Base-by-base conservation (phyloP, 2,329 filamentous ascomycete genomes). In the Falciphora oryzae region DNA sequence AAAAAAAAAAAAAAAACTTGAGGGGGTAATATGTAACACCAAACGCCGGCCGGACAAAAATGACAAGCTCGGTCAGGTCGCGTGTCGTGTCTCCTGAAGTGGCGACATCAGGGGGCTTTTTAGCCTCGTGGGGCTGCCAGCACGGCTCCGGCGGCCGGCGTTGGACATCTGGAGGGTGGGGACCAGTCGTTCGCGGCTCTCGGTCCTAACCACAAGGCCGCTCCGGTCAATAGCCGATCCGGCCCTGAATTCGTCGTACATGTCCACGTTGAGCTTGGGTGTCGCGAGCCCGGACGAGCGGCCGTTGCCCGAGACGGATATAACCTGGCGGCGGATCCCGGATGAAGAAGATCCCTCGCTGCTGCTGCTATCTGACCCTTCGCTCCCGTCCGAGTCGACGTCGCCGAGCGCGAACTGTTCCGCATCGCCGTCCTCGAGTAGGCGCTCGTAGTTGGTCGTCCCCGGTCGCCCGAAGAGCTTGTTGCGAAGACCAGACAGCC, bases 121-220 rank as follows among this genome's bases (percentile, higher is more conserved):
- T 67, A 82, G 69, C 69, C 85, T 78, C 13, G 85, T 87, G 11
- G 84, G 85, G 70, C 85, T 87, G 27, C 77, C 80, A 22, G 82
- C 79, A 65, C 84, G 78, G 74, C 84, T 86, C 73, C 84, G 79
- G 74, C 85, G 75, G 29, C 85, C 85, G 1, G 83, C 83, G 62
- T 79, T 83, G 66, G 85, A 73, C 77, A 83, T 80, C 65, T 83
- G 81, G 29, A 82, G 69, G 11, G 79, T 83, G 18, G 85, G 73
- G 22, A 84, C 81, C 53, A 97, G 76, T 65, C 91, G 83, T 73
- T 98, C 95, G 63, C 92, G 83, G 73, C 92, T 96, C 73, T 97
- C 94, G 0, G 91, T 96, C 69, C 94, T 81, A 2, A 92, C 85
- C 64, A 91, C 88, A 68, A 97, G 75, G 1, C 93, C 93, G 60